A percentile compares a stretch with the other conserved stretches of the same genome.
Conservation (phyloP, 768 basidiomycete genomes). For the Serpula lacrymans region DNA sequence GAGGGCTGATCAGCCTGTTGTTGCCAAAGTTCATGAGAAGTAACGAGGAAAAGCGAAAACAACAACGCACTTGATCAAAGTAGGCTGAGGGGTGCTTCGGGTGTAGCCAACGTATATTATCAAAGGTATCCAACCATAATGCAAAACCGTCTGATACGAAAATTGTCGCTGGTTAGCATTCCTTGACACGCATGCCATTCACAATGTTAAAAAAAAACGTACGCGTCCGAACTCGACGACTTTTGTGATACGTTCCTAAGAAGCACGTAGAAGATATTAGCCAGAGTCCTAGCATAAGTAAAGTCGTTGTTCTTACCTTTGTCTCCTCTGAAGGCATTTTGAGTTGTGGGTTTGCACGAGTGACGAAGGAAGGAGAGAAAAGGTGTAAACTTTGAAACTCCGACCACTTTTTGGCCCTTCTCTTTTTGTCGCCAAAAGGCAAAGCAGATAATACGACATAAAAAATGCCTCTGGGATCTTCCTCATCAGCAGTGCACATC, state of each 20-base stretch:
- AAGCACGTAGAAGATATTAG: conserved; percentile 6
- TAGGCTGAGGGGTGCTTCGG: conserved; percentile 89
- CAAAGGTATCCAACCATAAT: conserved; percentile 95
- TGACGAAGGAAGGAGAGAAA: conserved; percentile 37
- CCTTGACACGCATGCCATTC: background rate
- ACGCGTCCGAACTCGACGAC: conserved; percentile 80
- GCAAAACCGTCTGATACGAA: conserved; percentile 70
- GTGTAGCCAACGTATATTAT: conserved; percentile 96
- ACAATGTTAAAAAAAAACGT: conserved; percentile 27
- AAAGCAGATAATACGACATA: background rate
- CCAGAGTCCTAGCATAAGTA: background rate
- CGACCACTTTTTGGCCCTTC: conserved; percentile 16
- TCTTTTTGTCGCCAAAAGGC: conserved; percentile 5
- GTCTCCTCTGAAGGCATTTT: conserved; percentile 89
- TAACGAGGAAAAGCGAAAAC: conserved; percentile 1
- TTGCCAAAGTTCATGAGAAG: background rate
- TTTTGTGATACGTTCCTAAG: conserved; percentile 79
- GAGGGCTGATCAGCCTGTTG: conserved; percentile 84
- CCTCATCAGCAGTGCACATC: conserved; percentile 43
- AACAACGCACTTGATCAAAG: conserved; percentile 85
- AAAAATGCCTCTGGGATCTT: conserved; percentile 47
- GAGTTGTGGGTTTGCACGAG: conserved; percentile 31
- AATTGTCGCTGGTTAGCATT: conserved; percentile 3
- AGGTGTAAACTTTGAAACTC: conserved; percentile 24
- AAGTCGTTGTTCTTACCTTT: conserved; percentile 48